Percentiles rank a stretch among this genome's conserved stretches.
Conservation (phyloP, 139 green algal species). For the Chlamydomonas schloesseri region DNA sequence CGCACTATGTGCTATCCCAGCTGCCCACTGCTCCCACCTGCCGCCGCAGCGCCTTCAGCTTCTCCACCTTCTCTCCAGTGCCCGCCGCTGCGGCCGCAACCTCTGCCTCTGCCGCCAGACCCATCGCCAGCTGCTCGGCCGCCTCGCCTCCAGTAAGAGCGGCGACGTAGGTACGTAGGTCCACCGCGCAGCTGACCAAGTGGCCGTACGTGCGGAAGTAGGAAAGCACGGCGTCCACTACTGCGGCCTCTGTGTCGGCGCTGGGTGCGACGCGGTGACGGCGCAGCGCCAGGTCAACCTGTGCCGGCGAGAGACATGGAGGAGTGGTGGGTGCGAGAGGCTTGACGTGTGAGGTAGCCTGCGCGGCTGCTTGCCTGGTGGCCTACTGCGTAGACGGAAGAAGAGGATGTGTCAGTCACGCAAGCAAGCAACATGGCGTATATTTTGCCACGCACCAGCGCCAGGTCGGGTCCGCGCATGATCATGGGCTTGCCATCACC, state of each 20-base stretch:
- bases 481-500: constrained; percentile 12
- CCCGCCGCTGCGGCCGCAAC: neutral
- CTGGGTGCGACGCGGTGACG: neutral
- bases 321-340: too few species aligned
- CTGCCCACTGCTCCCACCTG: neutral
- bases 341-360: too few species aligned
- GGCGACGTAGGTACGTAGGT: constrained; percentile 58
- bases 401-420: too few species aligned
- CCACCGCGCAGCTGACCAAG: constrained; percentile 65
- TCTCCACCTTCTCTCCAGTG: neutral
- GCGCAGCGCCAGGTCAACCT: constrained; percentile 44
- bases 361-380: too few species aligned
- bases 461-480: constrained; percentile 29
- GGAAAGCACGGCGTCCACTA: constrained; percentile 44
- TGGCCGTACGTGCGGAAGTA: constrained; percentile 58
- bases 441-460: neutral
- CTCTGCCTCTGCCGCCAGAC: neutral
- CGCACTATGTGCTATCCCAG: too few species aligned
- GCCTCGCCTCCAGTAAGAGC: neutral
- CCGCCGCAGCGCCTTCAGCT: constrained; percentile 15
- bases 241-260: constrained; percentile 15
- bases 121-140: neutral
- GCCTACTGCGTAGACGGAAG: too few species aligned
- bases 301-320: neutral
- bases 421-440: neutral